A percentile compares a stretch with the other conserved stretches of the same genome.
phyloP scores from a whole-genome alignment of 2,329 filamentous ascomycete genomes.

The Penicillium sp. region DNA sequence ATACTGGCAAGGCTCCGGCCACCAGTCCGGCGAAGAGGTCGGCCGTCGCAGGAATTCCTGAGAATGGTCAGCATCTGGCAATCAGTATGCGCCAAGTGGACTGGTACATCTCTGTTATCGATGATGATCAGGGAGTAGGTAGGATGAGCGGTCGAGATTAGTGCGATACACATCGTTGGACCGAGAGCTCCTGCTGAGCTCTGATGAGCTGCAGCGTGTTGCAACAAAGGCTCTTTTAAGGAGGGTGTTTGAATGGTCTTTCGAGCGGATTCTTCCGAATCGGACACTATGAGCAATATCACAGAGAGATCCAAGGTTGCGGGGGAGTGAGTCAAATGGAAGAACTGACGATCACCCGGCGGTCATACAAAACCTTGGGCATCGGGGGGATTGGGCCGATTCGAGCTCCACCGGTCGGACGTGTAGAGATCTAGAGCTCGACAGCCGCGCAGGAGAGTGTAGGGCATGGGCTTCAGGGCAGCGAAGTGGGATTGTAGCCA shows the following conservation, averaged over 20 bases:
- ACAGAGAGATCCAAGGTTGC: too few species aligned
- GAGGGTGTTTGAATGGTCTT: too few species aligned
- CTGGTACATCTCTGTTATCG: constrained; percentile 69
- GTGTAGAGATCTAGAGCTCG: constrained; percentile 6
- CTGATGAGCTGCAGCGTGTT: too few species aligned
- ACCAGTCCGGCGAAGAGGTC: constrained; percentile 59
- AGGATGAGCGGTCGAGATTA: constrained; percentile 73
- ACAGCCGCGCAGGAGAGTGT: too few species aligned
- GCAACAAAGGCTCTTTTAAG: too few species aligned
- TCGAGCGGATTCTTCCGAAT: too few species aligned
- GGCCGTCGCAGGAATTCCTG: constrained; percentile 62
- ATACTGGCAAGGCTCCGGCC: constrained; percentile 54
- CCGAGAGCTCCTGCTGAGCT: not conserved
- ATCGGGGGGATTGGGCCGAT: constrained; percentile 18
- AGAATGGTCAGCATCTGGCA: constrained; percentile 5
- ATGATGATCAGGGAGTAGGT: constrained; percentile 70
- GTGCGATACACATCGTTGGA: constrained; percentile 69
- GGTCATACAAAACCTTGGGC: constrained; percentile 14
- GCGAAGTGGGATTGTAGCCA: too few species aligned
- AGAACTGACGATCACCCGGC: constrained; percentile 1
- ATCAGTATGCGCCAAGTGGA: not conserved
- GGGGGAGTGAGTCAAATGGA: constrained; percentile 1
- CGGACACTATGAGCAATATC: too few species aligned
- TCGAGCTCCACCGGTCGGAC: constrained; percentile 11
- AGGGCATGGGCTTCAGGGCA: too few species aligned